phyloP scores from a whole-genome alignment of 2,329 filamentous ascomycete genomes.

The Fusarium robinianum region DNA sequence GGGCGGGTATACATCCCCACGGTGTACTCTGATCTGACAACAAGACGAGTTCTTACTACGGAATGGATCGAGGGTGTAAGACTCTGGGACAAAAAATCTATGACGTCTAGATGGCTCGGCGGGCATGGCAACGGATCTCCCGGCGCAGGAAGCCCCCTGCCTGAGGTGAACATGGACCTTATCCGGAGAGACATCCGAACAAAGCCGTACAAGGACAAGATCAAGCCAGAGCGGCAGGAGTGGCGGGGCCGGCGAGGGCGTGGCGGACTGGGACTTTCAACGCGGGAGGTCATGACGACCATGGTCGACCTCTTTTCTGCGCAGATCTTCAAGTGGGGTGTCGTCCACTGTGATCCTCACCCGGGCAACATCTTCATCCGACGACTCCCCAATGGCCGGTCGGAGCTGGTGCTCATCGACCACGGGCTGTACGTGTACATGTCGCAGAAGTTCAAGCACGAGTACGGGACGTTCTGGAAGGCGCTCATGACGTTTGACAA shows the following conservation, averaged over 20 bases:
- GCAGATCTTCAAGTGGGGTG: constrained; percentile 96
- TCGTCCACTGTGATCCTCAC: constrained; percentile 95
- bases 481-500: constrained; percentile 94
- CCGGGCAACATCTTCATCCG: constrained; percentile 97
- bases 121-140: constrained; percentile 76
- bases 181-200: constrained; percentile 53
- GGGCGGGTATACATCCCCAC: constrained; percentile 86
- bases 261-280: constrained; percentile 81
- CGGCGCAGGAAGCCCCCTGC: constrained; percentile 71
- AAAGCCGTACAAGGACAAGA: constrained; percentile 57
- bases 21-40: constrained; percentile 81
- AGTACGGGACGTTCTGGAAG: constrained; percentile 94
- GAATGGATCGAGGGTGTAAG: constrained; percentile 98
- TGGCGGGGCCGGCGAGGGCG: constrained; percentile 75
- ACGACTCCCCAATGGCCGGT: constrained; percentile 75
- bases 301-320: constrained; percentile 97
- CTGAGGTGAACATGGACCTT: constrained; percentile 51
- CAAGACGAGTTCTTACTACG: constrained; percentile 83
- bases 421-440: constrained; percentile 96
- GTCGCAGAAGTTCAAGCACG: constrained; percentile 77
- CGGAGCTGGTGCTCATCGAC: constrained; percentile 94
- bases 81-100: constrained; percentile 86
- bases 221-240: constrained; percentile 79
- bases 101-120: constrained; percentile 78
- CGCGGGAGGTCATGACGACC: constrained; percentile 90